Evolutionary conservation across 257 asterid genomes (phyloP).

Genomic region (Henckelia pumila): DNA sequence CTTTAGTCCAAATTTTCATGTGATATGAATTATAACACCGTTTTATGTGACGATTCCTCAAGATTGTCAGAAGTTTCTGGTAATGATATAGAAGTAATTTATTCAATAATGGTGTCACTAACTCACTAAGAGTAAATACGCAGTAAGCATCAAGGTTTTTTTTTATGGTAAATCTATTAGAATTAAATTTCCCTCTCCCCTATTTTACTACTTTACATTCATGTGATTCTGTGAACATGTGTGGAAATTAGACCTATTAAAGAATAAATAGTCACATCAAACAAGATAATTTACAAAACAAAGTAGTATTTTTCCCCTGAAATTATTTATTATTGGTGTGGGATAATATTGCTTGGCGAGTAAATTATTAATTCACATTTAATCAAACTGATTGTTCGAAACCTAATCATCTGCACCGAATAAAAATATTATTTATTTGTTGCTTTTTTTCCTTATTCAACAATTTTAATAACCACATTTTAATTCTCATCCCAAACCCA

Average conservation of each 20-base stretch:
- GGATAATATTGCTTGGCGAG: no score
- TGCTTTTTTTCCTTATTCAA: neutral
- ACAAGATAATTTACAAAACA: neutral
- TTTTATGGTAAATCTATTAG: neutral
- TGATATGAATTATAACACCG: neutral
- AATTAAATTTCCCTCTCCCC: neutral
- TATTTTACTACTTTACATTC: conserved; percentile 3
- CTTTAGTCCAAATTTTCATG: neutral
- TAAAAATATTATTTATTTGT: neutral
- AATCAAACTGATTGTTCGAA: no score
- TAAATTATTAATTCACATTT: no score
- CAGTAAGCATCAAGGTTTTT: neutral
- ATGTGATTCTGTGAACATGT: neutral
- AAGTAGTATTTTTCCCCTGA: neutral
- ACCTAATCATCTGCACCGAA: neutral
- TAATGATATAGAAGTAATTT: conserved; percentile 6
- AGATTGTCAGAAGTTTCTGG: neutral
- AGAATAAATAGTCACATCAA: neutral
- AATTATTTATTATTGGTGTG: no score
- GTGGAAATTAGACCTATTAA: conserved; percentile 2
- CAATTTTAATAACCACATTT: no score
- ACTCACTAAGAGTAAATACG: neutral
- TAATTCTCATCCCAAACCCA: no score
- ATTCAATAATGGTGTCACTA: conserved; percentile 7
- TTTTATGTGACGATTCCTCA: conserved; percentile 10